Base-by-base conservation (phyloP, 768 basidiomycete species). In the Stropharia rugosoannulata region DNA sequence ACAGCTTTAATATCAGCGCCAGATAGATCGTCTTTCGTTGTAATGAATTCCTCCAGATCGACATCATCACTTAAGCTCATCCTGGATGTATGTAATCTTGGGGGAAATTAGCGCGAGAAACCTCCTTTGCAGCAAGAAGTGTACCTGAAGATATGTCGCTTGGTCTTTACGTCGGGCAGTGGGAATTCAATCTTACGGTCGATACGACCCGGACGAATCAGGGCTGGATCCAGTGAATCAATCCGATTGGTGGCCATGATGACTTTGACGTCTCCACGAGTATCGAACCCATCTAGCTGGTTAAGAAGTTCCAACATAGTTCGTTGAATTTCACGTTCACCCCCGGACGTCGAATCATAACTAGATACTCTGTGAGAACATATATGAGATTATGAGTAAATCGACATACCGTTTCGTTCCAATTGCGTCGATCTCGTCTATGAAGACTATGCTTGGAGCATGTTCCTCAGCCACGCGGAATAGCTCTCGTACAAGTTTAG, bases 241-340 rank as follows among this genome's bases (percentile, higher is more conserved):
- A 99, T 99, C 74, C 83, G 87, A 76, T 99, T 99, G 5, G 97
- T 99, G 11, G 97, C 97, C 97, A 98, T 98, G 70, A 99, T 98
- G 62, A 99, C 96, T 74, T 98, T 99, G 56, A 99, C 95, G 68
- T 98, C 97, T n/a, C 96, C 96, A 54, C 95, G 87, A 5, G 95
- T 95, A 68, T 99, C 97, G 71, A 99, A 98, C n/a, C 97, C 97
- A 64, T 99, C 97, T 39, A 99, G 81, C 73, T 99, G 97, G 69
- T 99, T 99, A 49, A 99, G 83, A 47, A 99, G 81, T 70, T 99
- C 97, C 74, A 98, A 80, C 97, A 99, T 98, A 13, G 97, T 99
- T 56, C 97, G 85, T 70, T 99, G 97, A 63, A 99, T 98, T 77
- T 99, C 97, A 61, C 96, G 91, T 75, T 99, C 96, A 59, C 97